A percentile compares a stretch with the other conserved stretches of the same genome.
Evolutionary conservation across 345 rosid genomes (phyloP).

Genomic region (Eucalyptus coolabah): DNA sequence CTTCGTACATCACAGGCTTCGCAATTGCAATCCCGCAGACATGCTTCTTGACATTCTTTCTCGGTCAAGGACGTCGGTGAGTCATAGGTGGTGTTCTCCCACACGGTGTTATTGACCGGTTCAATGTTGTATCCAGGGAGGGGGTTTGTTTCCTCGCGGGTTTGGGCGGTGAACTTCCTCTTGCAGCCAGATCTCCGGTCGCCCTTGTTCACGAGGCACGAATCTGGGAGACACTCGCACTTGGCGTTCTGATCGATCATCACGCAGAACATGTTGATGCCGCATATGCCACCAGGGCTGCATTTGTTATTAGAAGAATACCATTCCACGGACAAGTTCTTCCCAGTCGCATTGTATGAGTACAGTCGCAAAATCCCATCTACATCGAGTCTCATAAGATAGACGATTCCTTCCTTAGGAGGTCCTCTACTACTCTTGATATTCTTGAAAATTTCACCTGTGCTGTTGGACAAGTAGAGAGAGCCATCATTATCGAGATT

Average conservation of each 20-base stretch:
- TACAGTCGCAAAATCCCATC: constrained; percentile 5
- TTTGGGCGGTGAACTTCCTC: background rate
- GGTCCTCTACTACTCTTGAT: background rate
- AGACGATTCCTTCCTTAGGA: background rate
- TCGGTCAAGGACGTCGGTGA: background rate
- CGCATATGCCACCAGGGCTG: background rate
- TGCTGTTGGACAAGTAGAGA: background rate
- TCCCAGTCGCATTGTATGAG: background rate
- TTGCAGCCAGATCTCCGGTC: background rate
- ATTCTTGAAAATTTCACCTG: background rate
- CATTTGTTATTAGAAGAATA: background rate
- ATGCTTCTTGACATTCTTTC: background rate
- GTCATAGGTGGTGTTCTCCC: background rate
- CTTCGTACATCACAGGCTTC: background rate
- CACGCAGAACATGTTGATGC: background rate
- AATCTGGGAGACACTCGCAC: background rate
- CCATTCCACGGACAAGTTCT: background rate
- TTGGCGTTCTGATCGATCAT: background rate
- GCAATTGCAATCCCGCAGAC: constrained; percentile 7
- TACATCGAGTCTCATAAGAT: background rate
- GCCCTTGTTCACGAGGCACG: background rate
- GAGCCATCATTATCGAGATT: constrained; percentile 1
- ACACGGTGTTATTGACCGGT: background rate
- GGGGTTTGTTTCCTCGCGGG: background rate
- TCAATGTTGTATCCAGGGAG: background rate